Base-by-base conservation (phyloP, 768 basidiomycete genomes). In the Amanita subjunquillea region DNA sequence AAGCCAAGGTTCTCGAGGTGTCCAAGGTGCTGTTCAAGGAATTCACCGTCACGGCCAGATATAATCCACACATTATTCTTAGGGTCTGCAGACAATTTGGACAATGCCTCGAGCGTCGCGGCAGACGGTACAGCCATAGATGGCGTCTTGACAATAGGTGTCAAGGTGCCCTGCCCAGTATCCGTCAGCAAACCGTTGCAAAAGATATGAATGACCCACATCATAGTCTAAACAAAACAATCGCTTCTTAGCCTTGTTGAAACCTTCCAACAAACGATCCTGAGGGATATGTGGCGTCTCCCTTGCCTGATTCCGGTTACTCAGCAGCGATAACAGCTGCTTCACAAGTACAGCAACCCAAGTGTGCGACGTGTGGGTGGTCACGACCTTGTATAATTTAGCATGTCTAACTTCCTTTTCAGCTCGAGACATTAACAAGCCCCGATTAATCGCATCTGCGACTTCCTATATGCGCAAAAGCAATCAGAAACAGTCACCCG, bases 151-250 rank as follows among this genome's bases (percentile, higher is more conserved):
- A 99, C 95, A 67, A 99, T 97, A 2, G 95, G 95, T 1, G 95
- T 85, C 55, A 99, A 83, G 0, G 95, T 99, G 5, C 95, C 95
- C 88, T 95, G 60, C 36, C 12, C 46, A 13, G 45, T 10, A 5
- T 2, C 48, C 39, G 46, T 37, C 37, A 50, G 43, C 25, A 42
- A 34, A 40, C 41, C 29, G 45, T 22, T 40, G 32, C 17, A 51
- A 53, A 7, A 23, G 36, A 42, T 29, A 50, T 51, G 1, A 50
- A 15, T 7, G n/a, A 76, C 87, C 61, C 55, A 91, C 90, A 63
- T 96, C 93, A 65, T 99, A 99, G 67, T 98, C 95, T 59, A 97
- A 92, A 67, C 97, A 76, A 67, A 98, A 85, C 56, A 98, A 65
- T 53, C 95, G 72, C 75, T 94, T 93, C 68, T 76, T 75, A 20